These are phyloP conservation scores for Apiotrichum sp. DNA, from an alignment of 1,284 basidiomycete species.

Conservation along the genomic window DNA sequence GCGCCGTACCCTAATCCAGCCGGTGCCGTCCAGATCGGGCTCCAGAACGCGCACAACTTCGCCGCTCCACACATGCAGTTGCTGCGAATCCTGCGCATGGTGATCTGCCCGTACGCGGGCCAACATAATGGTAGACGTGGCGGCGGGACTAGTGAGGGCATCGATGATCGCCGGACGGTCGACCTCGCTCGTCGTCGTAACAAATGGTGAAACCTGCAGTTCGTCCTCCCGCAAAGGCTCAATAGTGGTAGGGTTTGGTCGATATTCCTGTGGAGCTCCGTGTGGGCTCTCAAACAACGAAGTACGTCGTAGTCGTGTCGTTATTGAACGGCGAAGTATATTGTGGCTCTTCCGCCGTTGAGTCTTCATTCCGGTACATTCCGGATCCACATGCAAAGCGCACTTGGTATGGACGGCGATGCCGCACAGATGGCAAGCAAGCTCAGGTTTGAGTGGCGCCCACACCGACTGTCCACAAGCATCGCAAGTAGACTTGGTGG, in stretches of 20 bases:
- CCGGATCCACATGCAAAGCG: constrained; percentile 16
- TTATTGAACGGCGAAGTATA: constrained; percentile 11
- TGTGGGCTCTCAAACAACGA: constrained; percentile 10
- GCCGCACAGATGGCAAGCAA: constrained; percentile 13
- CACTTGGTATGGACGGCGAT: constrained; percentile 19
- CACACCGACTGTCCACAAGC: constrained; percentile 16
- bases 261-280: constrained; percentile 11
- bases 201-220: constrained; percentile 16
- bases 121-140: background rate
- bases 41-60: constrained; percentile 19
- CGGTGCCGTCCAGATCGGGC: constrained; percentile 16
- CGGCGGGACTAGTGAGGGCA: constrained; percentile 6
- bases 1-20: constrained; percentile 17
- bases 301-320: constrained; percentile 7
- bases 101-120: constrained; percentile 11
- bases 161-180: constrained; percentile 12
- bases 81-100: constrained; percentile 1
- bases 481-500: constrained; percentile 15
- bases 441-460: constrained; percentile 15
- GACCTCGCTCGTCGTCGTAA: background rate
- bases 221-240: constrained; percentile 21
- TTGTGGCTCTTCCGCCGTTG: constrained; percentile 1
- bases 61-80: constrained; percentile 6
- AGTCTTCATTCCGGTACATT: constrained; percentile 17
- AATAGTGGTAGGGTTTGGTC: background rate